Evolutionary conservation across 169 alveolate species (phyloP), one percentile per base, ranked within the genome.

Genomic region (Blepharisma undulans): DNA sequence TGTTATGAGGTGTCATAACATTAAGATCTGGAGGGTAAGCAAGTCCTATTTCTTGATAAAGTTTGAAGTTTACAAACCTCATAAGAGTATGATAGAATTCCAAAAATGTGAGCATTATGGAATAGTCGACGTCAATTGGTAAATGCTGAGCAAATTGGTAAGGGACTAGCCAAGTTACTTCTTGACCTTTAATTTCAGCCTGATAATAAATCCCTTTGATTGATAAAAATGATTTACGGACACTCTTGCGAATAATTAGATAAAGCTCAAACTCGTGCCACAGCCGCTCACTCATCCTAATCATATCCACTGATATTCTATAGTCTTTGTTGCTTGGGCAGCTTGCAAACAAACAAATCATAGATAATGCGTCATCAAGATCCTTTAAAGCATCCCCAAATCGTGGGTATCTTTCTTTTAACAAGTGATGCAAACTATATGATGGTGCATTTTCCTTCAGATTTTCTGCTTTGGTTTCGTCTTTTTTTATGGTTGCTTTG

Each of bases 161-260:
- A 36, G 99, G 99, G 36, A 98, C 94, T 34, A 99, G 93, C 99
- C 99, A 99, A 2, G 99, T 98, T 78, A 99, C 99, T 29, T 96
- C 93, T 80, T 97, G 98, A 29, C 99, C 99, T 92, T 94, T 91
- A 25, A 99, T 97, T 93, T 98, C 98, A 4, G 99, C 99, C 93
- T 99, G 99, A 93, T 98, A 98, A 96, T 99, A 99, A 91, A 98
- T 99, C 30, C 99, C 99, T 96, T 99, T 99, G 36, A 99, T 98
- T 66, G 99, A 98, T 27, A 97, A 97, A 95, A 98, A 99, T 6
- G 96, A 97, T 91, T 97, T 98, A 93, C 95, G 97, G 32, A 98
- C 93, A 84, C 95, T 92, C 77, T 96, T 91, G 80, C 96, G 93
- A 59, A 96, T 90, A 16, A 96, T 95, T 27, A 95, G 94, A 90